phyloP scores from a whole-genome alignment of 2,329 filamentous ascomycete genomes.

The Magnaporthiopsis poae region DNA sequence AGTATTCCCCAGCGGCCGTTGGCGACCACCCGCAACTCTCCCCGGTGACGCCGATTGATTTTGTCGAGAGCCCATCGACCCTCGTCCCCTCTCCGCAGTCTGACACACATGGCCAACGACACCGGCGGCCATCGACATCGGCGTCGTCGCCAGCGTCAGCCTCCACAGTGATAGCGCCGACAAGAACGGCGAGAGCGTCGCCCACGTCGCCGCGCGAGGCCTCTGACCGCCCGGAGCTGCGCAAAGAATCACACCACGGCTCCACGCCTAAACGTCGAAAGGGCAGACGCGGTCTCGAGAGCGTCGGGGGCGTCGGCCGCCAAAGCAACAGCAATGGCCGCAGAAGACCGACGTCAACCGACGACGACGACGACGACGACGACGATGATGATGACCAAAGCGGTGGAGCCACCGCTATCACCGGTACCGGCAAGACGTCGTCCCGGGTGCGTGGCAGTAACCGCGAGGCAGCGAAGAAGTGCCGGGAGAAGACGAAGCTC shows the following conservation, averaged over 20 bases:
- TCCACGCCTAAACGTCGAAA: too few relatives aligned
- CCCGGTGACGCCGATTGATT: background rate
- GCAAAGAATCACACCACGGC: background rate
- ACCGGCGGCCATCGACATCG: background rate
- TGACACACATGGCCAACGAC: background rate
- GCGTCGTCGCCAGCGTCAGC: background rate
- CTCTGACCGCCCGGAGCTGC: too few relatives aligned
- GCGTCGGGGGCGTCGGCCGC: background rate
- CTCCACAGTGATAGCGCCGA: background rate
- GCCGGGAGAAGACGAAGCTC: constrained; percentile 2
- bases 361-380: background rate
- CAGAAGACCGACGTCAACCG: background rate
- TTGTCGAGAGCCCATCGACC: background rate
- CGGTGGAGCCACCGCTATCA: too few relatives aligned
- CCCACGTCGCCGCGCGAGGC: background rate
- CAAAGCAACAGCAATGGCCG: background rate
- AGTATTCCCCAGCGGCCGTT: background rate
- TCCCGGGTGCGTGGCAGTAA: background rate
- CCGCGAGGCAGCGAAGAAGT: constrained; percentile 6
- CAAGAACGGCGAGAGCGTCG: background rate
- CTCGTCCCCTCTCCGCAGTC: background rate
- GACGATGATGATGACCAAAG: background rate
- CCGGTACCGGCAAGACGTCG: background rate
- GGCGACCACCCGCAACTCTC: background rate
- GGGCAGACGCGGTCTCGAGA: background rate